Evolutionary conservation across 148 eudicot genomes (phyloP), one percentile per base, ranked within the genome.

Genomic region (Diospyros lotus): DNA sequence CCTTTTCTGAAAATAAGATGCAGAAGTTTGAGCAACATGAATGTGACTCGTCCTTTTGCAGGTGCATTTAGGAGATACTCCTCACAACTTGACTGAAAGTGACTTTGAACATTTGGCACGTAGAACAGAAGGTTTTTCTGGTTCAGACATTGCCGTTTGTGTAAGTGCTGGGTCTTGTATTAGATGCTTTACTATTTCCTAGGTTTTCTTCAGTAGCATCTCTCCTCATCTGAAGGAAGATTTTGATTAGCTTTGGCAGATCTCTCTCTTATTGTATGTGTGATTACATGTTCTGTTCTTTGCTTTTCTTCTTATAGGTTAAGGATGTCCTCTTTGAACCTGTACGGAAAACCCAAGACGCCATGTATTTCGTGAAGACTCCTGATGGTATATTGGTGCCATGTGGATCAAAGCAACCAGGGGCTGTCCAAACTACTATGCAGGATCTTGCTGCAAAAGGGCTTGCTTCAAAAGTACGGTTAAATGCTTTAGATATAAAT

Each of bases 1-100:
- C 68, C 41, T n/a, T 54, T 14, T 8, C 18, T 50, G 8, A 51
- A 42, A 5, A 28, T 2, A 65, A 60, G 13, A 52, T 28, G 13
- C 45, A 62, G 11, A 4, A 75, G 11, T 45, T 66, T 53, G 63
- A 38, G 18, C 56, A 14, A 48, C 4, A 44, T 5, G 52, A 58
- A 10, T 61, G 9, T 48, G 52, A 58, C 52, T 60, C 54, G 66
- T 67, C 58, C 68, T 70, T 78, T 52, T 74, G 64, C 77, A 94
- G 97, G 98, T 92, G 77, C 98, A 94, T 88, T 88, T 94, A 75
- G 98, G 97, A 60, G 97, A 94, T 79, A 94, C 98, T 43, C 98
- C 98, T 58, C 88, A 94, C 80, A 86, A 88, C 74, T 83, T 94
- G 86, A 84, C 75, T 58, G 98, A 92, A 86, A 90, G 91, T 72